Conservation (phyloP, 345 rosid species). For the Linum lewisii region DNA sequence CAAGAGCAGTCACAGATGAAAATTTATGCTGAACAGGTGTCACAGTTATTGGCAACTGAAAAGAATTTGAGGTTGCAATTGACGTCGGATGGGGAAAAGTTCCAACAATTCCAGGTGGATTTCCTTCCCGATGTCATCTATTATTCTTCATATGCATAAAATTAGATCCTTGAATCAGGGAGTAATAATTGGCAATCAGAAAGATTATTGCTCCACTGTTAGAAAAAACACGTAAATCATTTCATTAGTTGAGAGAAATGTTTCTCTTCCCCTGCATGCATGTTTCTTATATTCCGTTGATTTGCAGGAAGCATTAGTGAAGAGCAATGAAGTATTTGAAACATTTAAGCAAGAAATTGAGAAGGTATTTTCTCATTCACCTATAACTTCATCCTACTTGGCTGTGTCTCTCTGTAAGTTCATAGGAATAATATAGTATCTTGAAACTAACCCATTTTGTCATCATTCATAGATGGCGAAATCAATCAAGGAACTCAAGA, state of each 20-base stretch:
- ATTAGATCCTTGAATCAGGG: background rate
- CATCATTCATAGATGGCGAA: slow-evolving; percentile 57
- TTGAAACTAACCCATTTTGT: slow-evolving; percentile 4
- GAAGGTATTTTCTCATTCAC: slow-evolving; percentile 35
- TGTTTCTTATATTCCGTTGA: background rate
- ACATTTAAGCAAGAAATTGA: slow-evolving; percentile 93
- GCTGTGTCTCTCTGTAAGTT: background rate
- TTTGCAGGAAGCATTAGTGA: slow-evolving; percentile 80
- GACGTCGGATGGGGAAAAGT: slow-evolving; percentile 89
- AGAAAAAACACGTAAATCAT: too few relatives aligned
- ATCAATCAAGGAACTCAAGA: slow-evolving; percentile 75
- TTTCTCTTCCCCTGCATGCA: too few relatives aligned
- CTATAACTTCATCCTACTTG: background rate
- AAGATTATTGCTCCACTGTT: background rate
- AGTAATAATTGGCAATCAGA: too few relatives aligned
- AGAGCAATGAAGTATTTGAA: slow-evolving; percentile 93
- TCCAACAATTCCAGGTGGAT: slow-evolving; percentile 83
- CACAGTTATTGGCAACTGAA: slow-evolving; percentile 76
- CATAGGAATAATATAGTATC: background rate
- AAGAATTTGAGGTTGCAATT: slow-evolving; percentile 73
- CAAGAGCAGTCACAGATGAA: slow-evolving; percentile 91
- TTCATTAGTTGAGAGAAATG: too few relatives aligned
- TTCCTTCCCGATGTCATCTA: slow-evolving; percentile 3
- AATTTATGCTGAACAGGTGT: slow-evolving; percentile 80
- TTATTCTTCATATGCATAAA: background rate